A percentile compares a stretch with the other conserved stretches of the same genome.
Evolutionary conservation across 2,329 filamentous ascomycete genomes (phyloP).

Genomic region (Fusarium heterosporum): DNA sequence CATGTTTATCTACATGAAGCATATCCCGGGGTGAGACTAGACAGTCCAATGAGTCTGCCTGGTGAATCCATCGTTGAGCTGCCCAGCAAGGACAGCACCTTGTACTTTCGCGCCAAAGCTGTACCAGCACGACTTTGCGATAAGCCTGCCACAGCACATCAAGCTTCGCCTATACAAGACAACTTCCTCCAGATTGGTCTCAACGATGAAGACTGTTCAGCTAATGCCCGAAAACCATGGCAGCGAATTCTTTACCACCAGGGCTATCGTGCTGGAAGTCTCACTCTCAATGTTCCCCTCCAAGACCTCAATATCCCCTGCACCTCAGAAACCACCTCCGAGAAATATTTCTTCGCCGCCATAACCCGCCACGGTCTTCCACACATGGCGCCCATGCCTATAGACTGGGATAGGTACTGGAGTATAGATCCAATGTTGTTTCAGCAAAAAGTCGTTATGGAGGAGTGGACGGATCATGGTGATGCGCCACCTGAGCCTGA

Average conservation of each 20-base stretch:
- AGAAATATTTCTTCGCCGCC: conserved; percentile 2
- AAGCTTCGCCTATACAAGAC: background rate
- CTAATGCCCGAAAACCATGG: conserved; percentile 12
- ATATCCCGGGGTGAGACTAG: conserved; percentile 7
- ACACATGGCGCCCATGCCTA: conserved; percentile 3
- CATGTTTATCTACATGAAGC: conserved; percentile 14
- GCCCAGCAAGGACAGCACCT: background rate
- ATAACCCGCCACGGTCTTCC: conserved; percentile 16
- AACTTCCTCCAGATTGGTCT: conserved; percentile 20
- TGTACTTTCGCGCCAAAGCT: background rate
- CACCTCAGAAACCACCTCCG: fast-evolving
- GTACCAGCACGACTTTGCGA: background rate
- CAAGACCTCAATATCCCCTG: background rate
- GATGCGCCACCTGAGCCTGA: background rate
- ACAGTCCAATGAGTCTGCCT: conserved; percentile 18
- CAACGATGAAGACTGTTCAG: conserved; percentile 18
- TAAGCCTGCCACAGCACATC: background rate
- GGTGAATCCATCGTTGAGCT: conserved; percentile 4
- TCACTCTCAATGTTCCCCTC: conserved; percentile 11
- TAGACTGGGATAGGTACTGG: conserved; percentile 22
- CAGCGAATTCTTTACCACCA: conserved; percentile 28
- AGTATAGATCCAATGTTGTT: conserved; percentile 3
- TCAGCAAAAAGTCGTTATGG: conserved; percentile 2
- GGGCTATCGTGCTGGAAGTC: conserved; percentile 12
- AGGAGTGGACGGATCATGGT: background rate